These are phyloP conservation scores for Cordyceps fumosorosea DNA, from an alignment of 2,329 filamentous ascomycete species.

Conservation along the genomic window DNA sequence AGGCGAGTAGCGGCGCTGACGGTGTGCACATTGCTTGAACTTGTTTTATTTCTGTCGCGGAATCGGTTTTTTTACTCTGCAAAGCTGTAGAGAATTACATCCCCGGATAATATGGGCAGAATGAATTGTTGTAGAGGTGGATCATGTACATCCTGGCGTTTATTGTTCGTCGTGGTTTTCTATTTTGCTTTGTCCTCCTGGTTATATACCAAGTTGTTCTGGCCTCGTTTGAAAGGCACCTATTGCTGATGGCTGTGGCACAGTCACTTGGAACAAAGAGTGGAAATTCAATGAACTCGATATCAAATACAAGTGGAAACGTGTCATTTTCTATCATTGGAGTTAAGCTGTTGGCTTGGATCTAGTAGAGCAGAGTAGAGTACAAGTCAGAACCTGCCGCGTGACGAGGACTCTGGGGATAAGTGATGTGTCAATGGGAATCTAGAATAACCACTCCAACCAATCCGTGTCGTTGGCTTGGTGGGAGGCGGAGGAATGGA, in stretches of 20 bases:
- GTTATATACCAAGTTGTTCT: neutral
- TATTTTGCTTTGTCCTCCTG: neutral
- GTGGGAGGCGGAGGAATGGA: neutral
- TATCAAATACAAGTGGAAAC: neutral
- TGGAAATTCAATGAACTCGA: neutral
- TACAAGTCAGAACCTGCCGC: neutral
- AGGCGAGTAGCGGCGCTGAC: neutral
- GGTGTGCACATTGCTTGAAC: neutral
- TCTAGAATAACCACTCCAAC: neutral
- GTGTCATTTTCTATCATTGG: neutral
- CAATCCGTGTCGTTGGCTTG: neutral
- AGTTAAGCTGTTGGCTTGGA: neutral
- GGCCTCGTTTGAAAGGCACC: neutral
- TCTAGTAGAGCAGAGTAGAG: neutral
- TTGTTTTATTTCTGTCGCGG: neutral
- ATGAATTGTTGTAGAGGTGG: neutral
- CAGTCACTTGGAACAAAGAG: neutral
- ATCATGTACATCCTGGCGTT: neutral
- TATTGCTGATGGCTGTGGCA: neutral
- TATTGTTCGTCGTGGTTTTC: neutral
- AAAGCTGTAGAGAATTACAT: neutral
- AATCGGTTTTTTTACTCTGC: neutral
- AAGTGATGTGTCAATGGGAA: neutral
- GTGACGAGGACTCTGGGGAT: neutral
- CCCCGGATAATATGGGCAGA: conserved; percentile 4